These are phyloP conservation scores for Erythrobasidium hasegawianum DNA, from an alignment of 1,284 basidiomycete species.

Conservation along the genomic window DNA sequence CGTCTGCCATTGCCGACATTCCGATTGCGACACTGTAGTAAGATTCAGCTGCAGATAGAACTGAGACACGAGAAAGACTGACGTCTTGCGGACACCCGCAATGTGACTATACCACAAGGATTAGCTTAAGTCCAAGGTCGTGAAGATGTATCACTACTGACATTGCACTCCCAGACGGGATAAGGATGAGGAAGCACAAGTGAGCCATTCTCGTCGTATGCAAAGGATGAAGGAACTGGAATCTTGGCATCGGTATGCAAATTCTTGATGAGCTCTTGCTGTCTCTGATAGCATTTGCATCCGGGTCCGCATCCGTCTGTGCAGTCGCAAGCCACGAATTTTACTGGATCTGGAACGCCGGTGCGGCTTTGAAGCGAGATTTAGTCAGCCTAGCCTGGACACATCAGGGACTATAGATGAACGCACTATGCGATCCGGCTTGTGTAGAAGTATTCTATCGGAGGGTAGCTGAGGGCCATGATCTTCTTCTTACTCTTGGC, in stretches of 20 bases:
- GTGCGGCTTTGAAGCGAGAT: neutral
- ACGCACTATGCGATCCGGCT: slow-evolving; percentile 28
- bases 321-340: slow-evolving; percentile 10
- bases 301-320: slow-evolving; percentile 20
- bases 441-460: slow-evolving; percentile 20
- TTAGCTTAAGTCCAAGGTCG: too few species aligned
- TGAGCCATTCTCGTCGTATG: slow-evolving; percentile 18
- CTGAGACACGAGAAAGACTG: too few species aligned
- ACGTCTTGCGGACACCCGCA: slow-evolving; percentile 26
- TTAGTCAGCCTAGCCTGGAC: too few species aligned
- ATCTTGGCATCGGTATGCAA: neutral
- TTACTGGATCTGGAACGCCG: slow-evolving; percentile 13
- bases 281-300: slow-evolving; percentile 11
- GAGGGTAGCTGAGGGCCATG: slow-evolving; percentile 2
- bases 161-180: slow-evolving; percentile 29
- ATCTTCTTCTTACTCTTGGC: neutral
- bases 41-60: too few species aligned
- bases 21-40: slow-evolving; percentile 24
- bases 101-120: slow-evolving; percentile 6
- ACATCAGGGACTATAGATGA: too few species aligned
- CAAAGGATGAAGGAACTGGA: slow-evolving; percentile 2
- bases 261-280: neutral
- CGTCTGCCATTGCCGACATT: slow-evolving; percentile 26
- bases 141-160: neutral
- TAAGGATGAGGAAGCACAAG: slow-evolving; percentile 8